Evolutionary conservation across 176 grass and related monocot species (phyloP).

Genomic region (Raddia distichophylla): DNA sequence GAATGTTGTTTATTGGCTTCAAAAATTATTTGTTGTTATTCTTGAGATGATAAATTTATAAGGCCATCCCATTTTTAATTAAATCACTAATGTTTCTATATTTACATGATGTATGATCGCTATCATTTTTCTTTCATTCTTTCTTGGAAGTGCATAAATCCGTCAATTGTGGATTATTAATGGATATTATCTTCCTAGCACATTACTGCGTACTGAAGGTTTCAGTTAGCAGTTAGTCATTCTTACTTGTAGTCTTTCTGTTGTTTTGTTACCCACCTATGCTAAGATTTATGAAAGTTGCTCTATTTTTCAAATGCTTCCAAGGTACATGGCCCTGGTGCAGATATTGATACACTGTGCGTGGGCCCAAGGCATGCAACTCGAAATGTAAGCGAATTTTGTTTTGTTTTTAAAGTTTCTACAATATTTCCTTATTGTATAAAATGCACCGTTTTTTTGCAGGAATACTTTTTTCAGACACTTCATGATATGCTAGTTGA

Average conservation of each 20-base stretch:
- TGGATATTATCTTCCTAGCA: neutral
- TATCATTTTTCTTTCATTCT: neutral
- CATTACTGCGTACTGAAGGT: neutral
- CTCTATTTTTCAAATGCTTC: neutral
- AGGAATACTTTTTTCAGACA: constrained; percentile 79
- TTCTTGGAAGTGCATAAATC: constrained; percentile 1
- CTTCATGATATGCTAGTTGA: constrained; percentile 72
- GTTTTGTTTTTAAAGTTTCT: neutral
- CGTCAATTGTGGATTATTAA: neutral
- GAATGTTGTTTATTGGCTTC: neutral
- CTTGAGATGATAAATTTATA: neutral
- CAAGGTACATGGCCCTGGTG: constrained; percentile 86
- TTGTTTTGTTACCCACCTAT: neutral
- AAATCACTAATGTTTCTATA: neutral
- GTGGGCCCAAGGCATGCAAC: constrained; percentile 77
- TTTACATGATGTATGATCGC: neutral
- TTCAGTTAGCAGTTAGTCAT: neutral
- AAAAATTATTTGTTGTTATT: neutral
- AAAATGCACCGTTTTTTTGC: constrained; percentile 27
- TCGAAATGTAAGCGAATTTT: constrained; percentile 56
- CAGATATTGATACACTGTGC: constrained; percentile 86
- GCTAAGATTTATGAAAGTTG: neutral
- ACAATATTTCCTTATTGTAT: neutral
- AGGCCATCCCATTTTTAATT: neutral
- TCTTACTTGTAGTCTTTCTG: neutral